Base-by-base conservation (phyloP, 352 stramenopile genomes). In the Phytophthora ohioensis region DNA sequence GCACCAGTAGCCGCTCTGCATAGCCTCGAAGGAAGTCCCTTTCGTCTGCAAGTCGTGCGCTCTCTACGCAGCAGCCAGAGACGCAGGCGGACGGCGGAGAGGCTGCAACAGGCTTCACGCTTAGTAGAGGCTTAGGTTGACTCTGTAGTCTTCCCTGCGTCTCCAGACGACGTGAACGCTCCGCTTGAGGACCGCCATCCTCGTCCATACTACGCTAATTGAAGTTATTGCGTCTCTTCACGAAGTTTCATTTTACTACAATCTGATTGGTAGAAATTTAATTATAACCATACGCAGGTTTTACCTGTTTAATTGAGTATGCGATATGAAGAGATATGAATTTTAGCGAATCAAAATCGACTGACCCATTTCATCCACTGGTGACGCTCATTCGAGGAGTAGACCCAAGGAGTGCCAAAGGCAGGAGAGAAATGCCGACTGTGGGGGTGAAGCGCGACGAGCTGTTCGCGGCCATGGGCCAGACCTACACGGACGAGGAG, bases 401-500 rank as follows among this genome's bases (percentile, higher is more conserved):
- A 67, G 15, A 34, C 39, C 31, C 38, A 58, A 62, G 38, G 21
- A 5, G 45, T 42, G 34, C 4, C 45, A 38, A 72, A 51, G 3
- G 34, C 42, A 36, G 27, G 21, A 56, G 13, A 77, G 53, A 27
- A n/a, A 99, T 99, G 98, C 98, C 98, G 76, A 99, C 97, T 36
- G 91, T 99, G 45, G 87, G 91, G 34, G 88, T 99, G 34, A 97
- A 99, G 82, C 95, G 97, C 76, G 96, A 99, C 71, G 87, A 98
- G 67, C 88, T 99, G 53, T 99, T 99, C 82, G 83, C 90, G 72
- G 95, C 97, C 77, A 88, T 99, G 67, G 96, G 97, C 67, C 90
- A 98, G 79, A 94, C 80, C 49, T 99, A 98, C 90, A 99, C 97
- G 53, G 95, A 97, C 76, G 91, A 99, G 61, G 98, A 99, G 77